These are phyloP conservation scores for Chaetomiaceae sp. DNA, from an alignment of 2,329 filamentous ascomycete species.

Conservation along the genomic window DNA sequence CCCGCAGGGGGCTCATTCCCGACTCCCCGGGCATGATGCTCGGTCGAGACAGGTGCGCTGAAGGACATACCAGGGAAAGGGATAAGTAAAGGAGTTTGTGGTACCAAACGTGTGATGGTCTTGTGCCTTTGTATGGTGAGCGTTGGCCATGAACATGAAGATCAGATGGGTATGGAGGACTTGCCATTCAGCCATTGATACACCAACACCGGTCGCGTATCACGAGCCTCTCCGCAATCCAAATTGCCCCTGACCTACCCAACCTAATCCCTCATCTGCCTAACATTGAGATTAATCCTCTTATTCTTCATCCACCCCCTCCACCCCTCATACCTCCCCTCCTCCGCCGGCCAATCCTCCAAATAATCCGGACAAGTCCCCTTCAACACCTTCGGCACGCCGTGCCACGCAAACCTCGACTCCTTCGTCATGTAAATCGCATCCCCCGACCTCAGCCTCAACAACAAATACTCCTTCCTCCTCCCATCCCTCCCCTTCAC, in stretches of 20 bases:
- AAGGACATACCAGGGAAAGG: too few species aligned
- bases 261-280: slow-evolving; percentile 71
- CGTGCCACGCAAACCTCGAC: slow-evolving; percentile 90
- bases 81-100: too few species aligned
- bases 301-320: slow-evolving; percentile 84
- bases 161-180: too few species aligned
- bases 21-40: too few species aligned
- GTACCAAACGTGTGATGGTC: too few species aligned
- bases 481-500: slow-evolving; percentile 32
- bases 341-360: slow-evolving; percentile 64
- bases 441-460: slow-evolving; percentile 78
- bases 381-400: slow-evolving; percentile 79
- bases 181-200: too few species aligned
- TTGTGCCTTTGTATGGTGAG: too few species aligned
- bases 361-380: slow-evolving; percentile 75
- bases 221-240: too few species aligned
- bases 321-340: slow-evolving; percentile 62
- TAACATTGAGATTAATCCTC: slow-evolving; percentile 85
- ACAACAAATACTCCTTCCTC: slow-evolving; percentile 49
- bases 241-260: not conserved
- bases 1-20: too few species aligned
- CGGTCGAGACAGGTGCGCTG: too few species aligned
- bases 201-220: too few species aligned
- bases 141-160: too few species aligned
- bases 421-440: slow-evolving; percentile 82